Evolutionary conservation across 73 alveolate genomes (phyloP).

Genomic region (Tetrahymena borealis): DNA sequence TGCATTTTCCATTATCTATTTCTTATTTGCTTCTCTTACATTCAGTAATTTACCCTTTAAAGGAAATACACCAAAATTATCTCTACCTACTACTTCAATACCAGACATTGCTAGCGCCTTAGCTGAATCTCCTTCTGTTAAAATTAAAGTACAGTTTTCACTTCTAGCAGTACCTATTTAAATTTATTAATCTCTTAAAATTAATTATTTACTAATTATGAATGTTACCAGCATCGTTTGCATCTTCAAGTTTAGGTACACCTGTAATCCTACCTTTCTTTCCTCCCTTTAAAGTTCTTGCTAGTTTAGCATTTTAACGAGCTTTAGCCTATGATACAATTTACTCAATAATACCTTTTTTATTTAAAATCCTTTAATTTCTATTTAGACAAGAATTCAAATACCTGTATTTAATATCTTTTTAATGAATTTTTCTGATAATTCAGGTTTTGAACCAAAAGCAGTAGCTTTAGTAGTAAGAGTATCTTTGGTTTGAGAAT

Average conservation of each 20-base stretch:
- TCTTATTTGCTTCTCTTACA: conserved; percentile 95
- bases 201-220: not conserved
- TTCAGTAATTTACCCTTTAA: conserved; percentile 97
- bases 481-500: conserved; percentile 98
- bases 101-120: conserved; percentile 99
- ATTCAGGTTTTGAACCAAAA: conserved; percentile 92
- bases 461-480: conserved; percentile 87
- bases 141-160: conserved; percentile 91
- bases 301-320: conserved; percentile 92
- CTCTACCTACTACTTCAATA: conserved; percentile 96
- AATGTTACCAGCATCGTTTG: conserved; percentile 96
- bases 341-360: conserved; percentile 76
- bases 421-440: conserved; percentile 89
- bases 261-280: conserved; percentile 91
- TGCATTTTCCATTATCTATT: conserved; percentile 86
- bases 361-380: not conserved
- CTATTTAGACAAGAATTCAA: too few species aligned
- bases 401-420: conserved; percentile 78
- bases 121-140: conserved; percentile 99
- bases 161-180: conserved; percentile 23
- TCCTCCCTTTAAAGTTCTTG: conserved; percentile 78
- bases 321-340: conserved; percentile 93
- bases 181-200: not conserved
- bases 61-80: conserved; percentile 98
- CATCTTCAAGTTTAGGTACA: conserved; percentile 98